Evolutionary conservation across 2,329 filamentous ascomycete genomes (phyloP).

Genomic region (Cladosporium austrohemisphaericum): DNA sequence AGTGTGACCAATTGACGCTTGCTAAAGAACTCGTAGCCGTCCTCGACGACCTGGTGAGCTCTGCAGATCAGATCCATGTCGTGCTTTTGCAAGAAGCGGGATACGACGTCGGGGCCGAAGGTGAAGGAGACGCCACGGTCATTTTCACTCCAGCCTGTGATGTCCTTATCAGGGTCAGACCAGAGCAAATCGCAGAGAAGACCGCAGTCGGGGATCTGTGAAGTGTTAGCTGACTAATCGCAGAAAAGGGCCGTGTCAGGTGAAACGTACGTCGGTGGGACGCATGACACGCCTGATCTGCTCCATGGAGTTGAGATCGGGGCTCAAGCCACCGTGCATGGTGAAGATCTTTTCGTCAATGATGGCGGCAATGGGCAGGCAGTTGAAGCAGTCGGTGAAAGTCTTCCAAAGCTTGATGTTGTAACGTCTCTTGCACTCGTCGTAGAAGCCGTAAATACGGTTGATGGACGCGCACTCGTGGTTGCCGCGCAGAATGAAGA

Average conservation of each 20-base stretch:
- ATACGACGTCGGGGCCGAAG: conserved; percentile 95
- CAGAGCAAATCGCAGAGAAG: conserved; percentile 95
- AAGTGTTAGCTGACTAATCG: conserved; percentile 16
- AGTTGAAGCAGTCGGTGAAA: conserved; percentile 99
- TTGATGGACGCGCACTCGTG: conserved; percentile 99
- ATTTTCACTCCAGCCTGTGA: conserved; percentile 98
- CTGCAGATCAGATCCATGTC: conserved; percentile 99
- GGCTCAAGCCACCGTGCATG: conserved; percentile 97
- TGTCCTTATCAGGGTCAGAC: conserved; percentile 99
- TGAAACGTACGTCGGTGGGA: conserved; percentile 83
- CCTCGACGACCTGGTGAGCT: conserved; percentile 97
- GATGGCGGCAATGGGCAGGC: conserved; percentile 94
- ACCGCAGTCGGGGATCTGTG: conserved; percentile 93
- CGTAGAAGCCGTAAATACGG: conserved; percentile 99
- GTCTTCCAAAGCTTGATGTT: conserved; percentile 99
- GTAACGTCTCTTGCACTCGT: conserved; percentile 98
- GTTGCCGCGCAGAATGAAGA: conserved; percentile 97
- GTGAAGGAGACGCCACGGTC: conserved; percentile 98
- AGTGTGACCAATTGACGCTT: conserved; percentile 96
- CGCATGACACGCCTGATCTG: conserved; percentile 99
- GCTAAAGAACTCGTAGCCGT: conserved; percentile 99
- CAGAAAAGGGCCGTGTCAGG: conserved; percentile 22
- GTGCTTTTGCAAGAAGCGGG: conserved; percentile 95
- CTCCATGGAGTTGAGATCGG: conserved; percentile 98
- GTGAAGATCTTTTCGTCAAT: conserved; percentile 99